phyloP scores from a whole-genome alignment of 805 yeast species.

The Candida ipomoeae region DNA sequence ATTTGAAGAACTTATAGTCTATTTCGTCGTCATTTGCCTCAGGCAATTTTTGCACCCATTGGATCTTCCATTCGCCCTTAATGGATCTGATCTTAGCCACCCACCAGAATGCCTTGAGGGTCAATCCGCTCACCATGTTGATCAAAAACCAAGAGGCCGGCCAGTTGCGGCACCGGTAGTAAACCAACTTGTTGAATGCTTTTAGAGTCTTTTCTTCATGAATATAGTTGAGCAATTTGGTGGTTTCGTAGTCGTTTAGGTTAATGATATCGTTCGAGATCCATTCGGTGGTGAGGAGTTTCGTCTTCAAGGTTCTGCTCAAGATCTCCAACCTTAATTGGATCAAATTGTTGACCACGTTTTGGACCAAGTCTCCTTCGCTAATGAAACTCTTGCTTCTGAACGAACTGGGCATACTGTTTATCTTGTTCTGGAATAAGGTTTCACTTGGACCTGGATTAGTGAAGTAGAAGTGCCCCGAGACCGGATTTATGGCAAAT shows the following conservation, averaged over 20 bases:
- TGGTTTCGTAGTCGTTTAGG: constrained; percentile 45
- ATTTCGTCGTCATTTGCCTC: constrained; percentile 15
- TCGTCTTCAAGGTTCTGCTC: constrained; percentile 48
- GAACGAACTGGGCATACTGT: constrained; percentile 19
- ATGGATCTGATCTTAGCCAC: constrained; percentile 47
- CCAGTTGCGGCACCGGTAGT: constrained; percentile 51
- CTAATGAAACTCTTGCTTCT: constrained; percentile 22
- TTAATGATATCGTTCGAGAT: constrained; percentile 51
- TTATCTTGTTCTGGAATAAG: constrained; percentile 28
- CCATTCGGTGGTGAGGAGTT: constrained; percentile 69
- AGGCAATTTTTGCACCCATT: constrained; percentile 41
- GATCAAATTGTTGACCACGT: constrained; percentile 34
- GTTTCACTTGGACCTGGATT: constrained; percentile 39
- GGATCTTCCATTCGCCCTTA: constrained; percentile 53
- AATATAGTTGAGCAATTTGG: constrained; percentile 34
- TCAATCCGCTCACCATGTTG: constrained; percentile 34
- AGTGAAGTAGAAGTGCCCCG: constrained; percentile 38
- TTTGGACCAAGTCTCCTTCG: constrained; percentile 29
- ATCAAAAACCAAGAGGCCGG: constrained; percentile 54
- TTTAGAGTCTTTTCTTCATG: constrained; percentile 19
- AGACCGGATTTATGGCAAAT: constrained; percentile 37
- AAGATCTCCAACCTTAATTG: constrained; percentile 48
- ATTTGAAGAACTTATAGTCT: constrained; percentile 33
- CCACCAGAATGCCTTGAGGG: constrained; percentile 46
- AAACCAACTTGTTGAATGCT: constrained; percentile 23